Evolutionary conservation across 495 filamentous ascomycete genomes (phyloP), one percentile per base, ranked within the genome.

Genomic region (Lindgomyces ingoldianus): DNA sequence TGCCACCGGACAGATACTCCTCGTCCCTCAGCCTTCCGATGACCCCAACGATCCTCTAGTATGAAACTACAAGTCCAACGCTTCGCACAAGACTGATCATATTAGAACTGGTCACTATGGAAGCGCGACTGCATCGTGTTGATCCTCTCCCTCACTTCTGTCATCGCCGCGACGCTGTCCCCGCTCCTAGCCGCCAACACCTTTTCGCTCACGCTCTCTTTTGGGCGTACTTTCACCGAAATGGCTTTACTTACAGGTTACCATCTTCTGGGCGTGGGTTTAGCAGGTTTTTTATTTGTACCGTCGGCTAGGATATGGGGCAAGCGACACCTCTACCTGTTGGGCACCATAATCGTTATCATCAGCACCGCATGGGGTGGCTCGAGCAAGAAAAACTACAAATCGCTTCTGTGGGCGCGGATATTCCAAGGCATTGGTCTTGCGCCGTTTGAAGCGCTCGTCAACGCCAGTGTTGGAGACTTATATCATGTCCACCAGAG

Each of bases 261-360:
- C 72, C 91, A 91, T 71, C 83, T 97, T 12, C 85, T 91, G 24
- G 93, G 91, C 26, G 88, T 91, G 0, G 93, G 90, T 27, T 76
- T 91, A 19, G 87, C 89, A 6, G 91, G 89, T 9, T 84, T 93
- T 67, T 74, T 96, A 24, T 89, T 92, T 70, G 92, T 97, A 8
- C 89, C 93, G 0, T 89, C 88, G 0, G 90, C 91, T n/a, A 82
- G 91, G 53, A 85, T 96, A 65, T 96, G 89, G 89, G 93, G 93
- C 26, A 96, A 96, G 74, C 82, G 93, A 18, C 93, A 97, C 79
- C 74, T 90, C 4, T 97, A 93, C 74, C 68, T 97, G 22, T 70
- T 91, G n/a, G 93, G 90, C 0, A 87, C 88, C 21, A 44, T 91
- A 18, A 78, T 96, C 62, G 79, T 96, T 66, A 81, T 93, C 25